Base-by-base conservation (phyloP, 768 basidiomycete species). In the Pleurotus djamor region DNA sequence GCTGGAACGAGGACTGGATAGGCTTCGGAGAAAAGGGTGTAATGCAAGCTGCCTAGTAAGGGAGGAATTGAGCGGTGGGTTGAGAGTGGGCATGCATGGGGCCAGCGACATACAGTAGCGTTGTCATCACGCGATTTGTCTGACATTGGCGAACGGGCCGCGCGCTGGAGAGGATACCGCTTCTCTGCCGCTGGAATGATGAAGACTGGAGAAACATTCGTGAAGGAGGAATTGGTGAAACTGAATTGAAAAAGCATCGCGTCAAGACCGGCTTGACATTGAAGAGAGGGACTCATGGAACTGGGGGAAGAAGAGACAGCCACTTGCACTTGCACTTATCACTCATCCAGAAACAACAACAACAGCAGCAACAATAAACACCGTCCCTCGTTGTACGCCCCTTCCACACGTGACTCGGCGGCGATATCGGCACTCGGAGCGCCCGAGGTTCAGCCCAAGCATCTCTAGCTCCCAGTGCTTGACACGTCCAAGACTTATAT, bases 201-300 rank as follows among this genome's bases (percentile, higher is more conserved):
- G 17, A 64, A 55, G 48, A 64, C 59, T 33, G 61, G 47, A 17
- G 61, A 62, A n/a, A 60, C 55, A 63, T 65, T 63, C 65, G 63
- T 65, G 68, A 68, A 70, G 59, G 63, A 59, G 52, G 70, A 59
- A 45, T 44, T 48, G 43, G 55, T 48, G 10, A 64, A 38, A 49
- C 65, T 62, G 66, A 73, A 74, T 67, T 66, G 73, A 65, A 75
- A 68, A 66, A 76, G 61, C 71, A 74, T 67, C 54, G 66, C 60
- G 68, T 77, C 76, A 57, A 77, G 76, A 35, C 76, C 76, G 72
- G 76, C 76, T 70, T 76, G 76, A 75, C 76, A 68, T 60, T 74
- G 38, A 41, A n/a, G n/a, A 41, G 38, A 41, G 38, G 38, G 38
- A 41, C 10, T 10, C 9, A 41, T 9, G 38, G 38, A 41, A n/a